Percentiles rank a stretch among this genome's conserved stretches.
Evolutionary conservation across 257 asterid genomes (phyloP).

Genomic region (Penstemon davidsonii): DNA sequence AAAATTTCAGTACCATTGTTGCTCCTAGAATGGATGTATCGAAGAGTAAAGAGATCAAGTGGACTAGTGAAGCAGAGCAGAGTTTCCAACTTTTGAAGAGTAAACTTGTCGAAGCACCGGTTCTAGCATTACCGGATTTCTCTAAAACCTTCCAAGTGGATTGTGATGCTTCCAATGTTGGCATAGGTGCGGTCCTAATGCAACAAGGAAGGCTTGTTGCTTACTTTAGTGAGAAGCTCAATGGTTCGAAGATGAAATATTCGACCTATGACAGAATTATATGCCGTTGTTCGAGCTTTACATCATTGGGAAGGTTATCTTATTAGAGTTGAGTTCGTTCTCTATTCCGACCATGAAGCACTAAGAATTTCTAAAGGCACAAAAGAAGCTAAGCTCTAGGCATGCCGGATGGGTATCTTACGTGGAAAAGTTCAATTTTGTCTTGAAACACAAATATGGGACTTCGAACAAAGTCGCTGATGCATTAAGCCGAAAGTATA

Average conservation of each 20-base stretch:
- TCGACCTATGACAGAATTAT: background rate
- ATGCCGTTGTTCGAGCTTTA: background rate
- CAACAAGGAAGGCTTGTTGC: background rate
- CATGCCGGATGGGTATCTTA: background rate
- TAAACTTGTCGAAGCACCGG: background rate
- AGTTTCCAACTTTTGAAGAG: background rate
- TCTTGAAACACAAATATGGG: conserved; percentile 1
- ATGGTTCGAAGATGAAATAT: background rate
- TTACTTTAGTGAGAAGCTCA: conserved; percentile 8
- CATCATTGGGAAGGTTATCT: conserved; percentile 2
- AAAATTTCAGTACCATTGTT: background rate
- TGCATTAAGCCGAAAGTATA: background rate
- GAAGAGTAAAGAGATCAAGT: background rate
- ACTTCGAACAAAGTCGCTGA: background rate
- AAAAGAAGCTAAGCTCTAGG: background rate
- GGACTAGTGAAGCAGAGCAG: background rate
- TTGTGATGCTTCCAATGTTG: conserved; percentile 18
- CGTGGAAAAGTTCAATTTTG: background rate
- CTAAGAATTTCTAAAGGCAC: background rate
- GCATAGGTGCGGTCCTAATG: background rate
- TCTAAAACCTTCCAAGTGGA: background rate
- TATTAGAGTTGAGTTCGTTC: background rate
- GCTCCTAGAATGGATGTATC: conserved; percentile 1
- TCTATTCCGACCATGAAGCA: background rate
- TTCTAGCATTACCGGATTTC: background rate